These are phyloP conservation scores for Blastobotrys indianensis DNA, from an alignment of 1,139 yeast genomes.

Conservation along the genomic window DNA sequence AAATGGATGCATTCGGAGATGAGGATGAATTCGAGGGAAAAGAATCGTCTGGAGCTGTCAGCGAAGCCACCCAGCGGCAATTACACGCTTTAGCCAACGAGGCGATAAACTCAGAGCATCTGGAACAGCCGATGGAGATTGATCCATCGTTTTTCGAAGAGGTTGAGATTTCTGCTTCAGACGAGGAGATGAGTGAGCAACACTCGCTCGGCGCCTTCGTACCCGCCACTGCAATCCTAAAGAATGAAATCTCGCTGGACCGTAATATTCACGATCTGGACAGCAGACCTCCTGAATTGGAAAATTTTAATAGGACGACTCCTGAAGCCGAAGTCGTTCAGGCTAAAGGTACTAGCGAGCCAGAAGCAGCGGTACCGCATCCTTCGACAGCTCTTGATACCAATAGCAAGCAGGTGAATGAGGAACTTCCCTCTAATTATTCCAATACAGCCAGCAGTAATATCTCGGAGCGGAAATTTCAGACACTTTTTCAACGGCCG, in stretches of 20 bases:
- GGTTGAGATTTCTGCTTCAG: slow-evolving; percentile 5
- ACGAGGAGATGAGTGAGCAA: neutral
- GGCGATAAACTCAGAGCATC: neutral
- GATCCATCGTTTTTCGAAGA: slow-evolving; percentile 1
- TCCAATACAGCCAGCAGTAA: too few relatives aligned
- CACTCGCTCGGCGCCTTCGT: neutral
- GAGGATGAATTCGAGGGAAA: slow-evolving; percentile 7
- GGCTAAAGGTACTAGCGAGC: too few relatives aligned
- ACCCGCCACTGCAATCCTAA: neutral
- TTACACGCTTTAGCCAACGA: neutral
- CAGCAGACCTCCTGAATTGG: slow-evolving; percentile 7
- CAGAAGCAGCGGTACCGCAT: too few relatives aligned
- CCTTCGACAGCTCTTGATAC: too few relatives aligned
- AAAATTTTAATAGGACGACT: neutral
- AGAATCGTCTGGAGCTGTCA: neutral
- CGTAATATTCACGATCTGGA: slow-evolving; percentile 3
- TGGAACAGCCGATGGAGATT: slow-evolving; percentile 2
- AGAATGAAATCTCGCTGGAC: neutral
- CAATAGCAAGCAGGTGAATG: too few relatives aligned
- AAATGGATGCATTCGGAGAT: slow-evolving; percentile 19
- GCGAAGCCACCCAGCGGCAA: slow-evolving; percentile 3
- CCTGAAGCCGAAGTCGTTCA: too few relatives aligned
- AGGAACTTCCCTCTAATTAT: too few relatives aligned
- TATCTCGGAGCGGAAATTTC: too few relatives aligned
- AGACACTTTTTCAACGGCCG: too few relatives aligned